Evolutionary conservation across 495 filamentous ascomycete species (phyloP).

Genomic region (Achaetomiella virescens): DNA sequence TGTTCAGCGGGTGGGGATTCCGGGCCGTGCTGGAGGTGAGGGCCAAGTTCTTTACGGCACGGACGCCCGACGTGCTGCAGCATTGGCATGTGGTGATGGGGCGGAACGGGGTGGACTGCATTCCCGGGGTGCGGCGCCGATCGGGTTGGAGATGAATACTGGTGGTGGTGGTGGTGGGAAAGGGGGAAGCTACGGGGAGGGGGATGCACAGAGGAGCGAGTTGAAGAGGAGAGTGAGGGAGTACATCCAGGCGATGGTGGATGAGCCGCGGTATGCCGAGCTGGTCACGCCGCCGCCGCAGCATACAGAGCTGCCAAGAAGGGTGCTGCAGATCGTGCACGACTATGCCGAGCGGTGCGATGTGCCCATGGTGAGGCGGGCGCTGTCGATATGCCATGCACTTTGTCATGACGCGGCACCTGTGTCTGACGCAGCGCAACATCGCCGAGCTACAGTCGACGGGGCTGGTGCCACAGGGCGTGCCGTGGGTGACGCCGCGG

Average conservation of each 20-base stretch:
- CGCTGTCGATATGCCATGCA: constrained; percentile 46
- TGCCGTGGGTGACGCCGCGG: constrained; percentile 40
- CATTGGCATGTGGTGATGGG: constrained; percentile 37
- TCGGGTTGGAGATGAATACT: constrained; percentile 35
- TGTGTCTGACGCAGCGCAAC: constrained; percentile 40
- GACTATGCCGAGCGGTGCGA: constrained; percentile 33
- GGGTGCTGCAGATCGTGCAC: constrained; percentile 38
- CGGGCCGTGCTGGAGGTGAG: constrained; percentile 27
- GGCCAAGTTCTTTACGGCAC: constrained; percentile 44
- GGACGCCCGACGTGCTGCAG: constrained; percentile 38
- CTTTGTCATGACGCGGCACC: constrained; percentile 44
- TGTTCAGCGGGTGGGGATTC: constrained; percentile 40
- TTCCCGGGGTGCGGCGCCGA: constrained; percentile 32
- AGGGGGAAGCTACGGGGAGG: neutral
- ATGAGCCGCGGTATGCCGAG: constrained; percentile 35
- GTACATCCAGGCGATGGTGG: constrained; percentile 40
- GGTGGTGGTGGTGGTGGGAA: neutral
- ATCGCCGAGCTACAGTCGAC: constrained; percentile 30
- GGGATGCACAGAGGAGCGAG: constrained; percentile 30
- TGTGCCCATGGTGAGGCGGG: constrained; percentile 38
- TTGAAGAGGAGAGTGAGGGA: constrained; percentile 34
- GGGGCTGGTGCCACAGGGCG: constrained; percentile 28
- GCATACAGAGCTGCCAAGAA: constrained; percentile 35
- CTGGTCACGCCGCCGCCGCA: constrained; percentile 40
- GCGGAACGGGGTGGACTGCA: constrained; percentile 32